Conservation (phyloP, 176 grass and related monocot genomes). For the Pontederia paniculata region DNA sequence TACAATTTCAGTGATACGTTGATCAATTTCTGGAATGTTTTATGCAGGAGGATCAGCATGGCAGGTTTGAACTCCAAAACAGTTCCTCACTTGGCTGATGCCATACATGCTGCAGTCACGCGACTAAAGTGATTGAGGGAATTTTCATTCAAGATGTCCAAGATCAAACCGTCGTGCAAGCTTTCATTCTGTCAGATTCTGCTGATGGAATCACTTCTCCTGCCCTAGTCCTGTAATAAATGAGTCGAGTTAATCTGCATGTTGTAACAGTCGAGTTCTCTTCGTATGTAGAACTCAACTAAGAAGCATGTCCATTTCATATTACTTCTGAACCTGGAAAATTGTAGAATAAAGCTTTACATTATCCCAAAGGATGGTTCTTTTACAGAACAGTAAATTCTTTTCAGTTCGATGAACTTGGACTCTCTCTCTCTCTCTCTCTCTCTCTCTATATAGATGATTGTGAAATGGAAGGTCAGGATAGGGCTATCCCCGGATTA, state of each 20-base stretch:
- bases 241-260: not conserved
- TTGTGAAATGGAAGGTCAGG: no score
- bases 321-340: no score
- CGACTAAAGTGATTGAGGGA: constrained; percentile 1
- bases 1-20: not conserved
- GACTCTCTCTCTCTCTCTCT: no score
- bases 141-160: not conserved
- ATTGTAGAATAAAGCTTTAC: no score
- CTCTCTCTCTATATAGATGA: no score
- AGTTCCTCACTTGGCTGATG: constrained; percentile 63
- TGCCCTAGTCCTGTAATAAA: not conserved
- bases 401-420: no score
- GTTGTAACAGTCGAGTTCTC: no score
- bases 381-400: no score
- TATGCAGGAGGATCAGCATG: constrained; percentile 97
- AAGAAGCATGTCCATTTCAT: no score
- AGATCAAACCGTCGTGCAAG: not conserved
- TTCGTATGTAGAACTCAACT: no score
- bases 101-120: constrained; percentile 80
- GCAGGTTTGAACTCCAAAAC: constrained; percentile 69
- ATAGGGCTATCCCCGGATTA: no score
- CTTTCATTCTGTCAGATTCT: not conserved
- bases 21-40: not conserved
- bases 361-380: no score
- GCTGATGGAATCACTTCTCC: not conserved